phyloP scores from a whole-genome alignment of 2,329 filamentous ascomycete genomes.

The Penicillium sp. region DNA sequence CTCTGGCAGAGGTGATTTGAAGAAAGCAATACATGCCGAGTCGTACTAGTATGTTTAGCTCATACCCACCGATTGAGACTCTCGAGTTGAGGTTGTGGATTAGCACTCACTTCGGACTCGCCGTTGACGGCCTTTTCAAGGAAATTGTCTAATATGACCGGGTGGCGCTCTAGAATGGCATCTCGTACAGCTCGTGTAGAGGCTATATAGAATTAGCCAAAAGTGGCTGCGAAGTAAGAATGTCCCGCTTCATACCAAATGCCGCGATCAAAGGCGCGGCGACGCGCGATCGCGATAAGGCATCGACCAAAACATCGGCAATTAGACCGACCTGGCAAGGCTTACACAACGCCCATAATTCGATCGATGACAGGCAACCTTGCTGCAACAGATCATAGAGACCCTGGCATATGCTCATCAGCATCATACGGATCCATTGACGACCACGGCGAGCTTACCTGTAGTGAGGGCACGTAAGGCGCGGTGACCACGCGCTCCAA shows the following conservation, averaged over 20 bases:
- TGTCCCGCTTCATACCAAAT: conserved; percentile 44
- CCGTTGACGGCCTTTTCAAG: conserved; percentile 32
- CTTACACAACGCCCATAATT: conserved; percentile 50
- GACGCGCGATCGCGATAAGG: conserved; percentile 53
- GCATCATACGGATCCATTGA: conserved; percentile 5
- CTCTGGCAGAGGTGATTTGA: conserved; percentile 36
- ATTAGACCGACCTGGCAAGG: conserved; percentile 52
- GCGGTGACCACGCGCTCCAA: conserved; percentile 50
- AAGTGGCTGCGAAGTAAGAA: not conserved
- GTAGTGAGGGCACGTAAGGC: conserved; percentile 53
- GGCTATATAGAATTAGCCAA: conserved; percentile 26
- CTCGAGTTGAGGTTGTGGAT: no score
- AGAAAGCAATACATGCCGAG: conserved; percentile 33
- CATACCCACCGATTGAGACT: not conserved
- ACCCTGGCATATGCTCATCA: conserved; percentile 25
- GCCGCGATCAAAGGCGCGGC: conserved; percentile 52
- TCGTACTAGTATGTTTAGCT: conserved; percentile 28
- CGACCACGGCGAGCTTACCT: conserved; percentile 37
- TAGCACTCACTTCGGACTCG: conserved; percentile 31
- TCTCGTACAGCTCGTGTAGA: conserved; percentile 32
- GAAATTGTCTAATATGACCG: conserved; percentile 37
- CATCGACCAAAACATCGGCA: conserved; percentile 49
- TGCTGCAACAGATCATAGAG: conserved; percentile 30
- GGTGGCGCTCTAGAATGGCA: conserved; percentile 34
- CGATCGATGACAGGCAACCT: conserved; percentile 39